Evolutionary conservation across 805 yeast species (phyloP), one percentile per base, ranked within the genome.

Genomic region (Candida germanica): DNA sequence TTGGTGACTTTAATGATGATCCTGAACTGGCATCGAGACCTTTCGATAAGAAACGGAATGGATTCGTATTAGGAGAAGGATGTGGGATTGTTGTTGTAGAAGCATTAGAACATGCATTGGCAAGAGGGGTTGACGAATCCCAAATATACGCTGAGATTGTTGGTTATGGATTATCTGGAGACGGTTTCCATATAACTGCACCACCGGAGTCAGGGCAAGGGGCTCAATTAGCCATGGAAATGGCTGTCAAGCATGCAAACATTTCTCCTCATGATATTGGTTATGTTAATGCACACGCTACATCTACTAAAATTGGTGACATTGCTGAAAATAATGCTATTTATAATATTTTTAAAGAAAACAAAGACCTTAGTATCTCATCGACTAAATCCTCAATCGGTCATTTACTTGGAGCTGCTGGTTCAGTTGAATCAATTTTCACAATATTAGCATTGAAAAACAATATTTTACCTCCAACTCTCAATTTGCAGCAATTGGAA

Each of bases 221-320:
- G 9, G 98, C 97, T 0, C 68, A 56, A 42, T 65, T 84, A 43
- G 81, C 97, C 2, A 93, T 93, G 95, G 60, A 69, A 31, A 73
- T 75, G 72, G 95, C 98, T 0, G 44, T 89, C 17, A 54, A 62
- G 17, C 61, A 67, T 12, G 80, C 81, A 1, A 67, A 67, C 0
- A 39, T 81, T 2, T 53, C 55, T 1, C 70, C 79, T 0, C 29
- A 51, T 3, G 66, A 75, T 1, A 68, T 91, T 13, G 87, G 75
- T 30, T 93, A 88, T 52, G 70, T 93, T 31, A 93, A 94, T 59
- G 97, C 98, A 2, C 99, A 93, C 59, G 98, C 99, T 0, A 93
- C 99, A 0, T 86, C 96, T 0, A 93, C 99, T 0, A 64, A 68
- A 5, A 61, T 89, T 3, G 99, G 99, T 4, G 99, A 93, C 53